Percentiles rank a stretch among this genome's conserved stretches.
phyloP scores from a whole-genome alignment of 352 stramenopile species.

The Phytophthora megakarya region DNA sequence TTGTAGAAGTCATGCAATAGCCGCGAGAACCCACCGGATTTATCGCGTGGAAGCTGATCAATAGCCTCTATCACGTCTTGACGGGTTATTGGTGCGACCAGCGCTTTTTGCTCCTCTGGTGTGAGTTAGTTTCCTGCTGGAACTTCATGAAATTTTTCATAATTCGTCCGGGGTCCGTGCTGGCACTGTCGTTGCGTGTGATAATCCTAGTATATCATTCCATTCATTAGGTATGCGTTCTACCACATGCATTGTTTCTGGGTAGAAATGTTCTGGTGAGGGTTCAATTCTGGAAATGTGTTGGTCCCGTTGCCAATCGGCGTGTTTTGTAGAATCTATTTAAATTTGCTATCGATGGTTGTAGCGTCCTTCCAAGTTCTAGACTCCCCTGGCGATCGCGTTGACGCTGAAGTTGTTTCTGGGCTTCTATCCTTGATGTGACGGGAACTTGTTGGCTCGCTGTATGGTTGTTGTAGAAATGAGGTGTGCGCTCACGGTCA shows the following conservation, averaged over 20 bases:
- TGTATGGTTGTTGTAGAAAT: too few relatives aligned
- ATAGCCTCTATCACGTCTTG: background rate
- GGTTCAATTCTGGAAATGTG: background rate
- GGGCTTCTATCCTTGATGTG: background rate
- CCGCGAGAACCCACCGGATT: background rate
- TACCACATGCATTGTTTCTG: background rate
- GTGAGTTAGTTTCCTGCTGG: background rate
- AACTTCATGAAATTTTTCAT: background rate
- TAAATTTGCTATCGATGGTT: background rate
- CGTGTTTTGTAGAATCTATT: slow-evolving; percentile 2
- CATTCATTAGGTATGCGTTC: slow-evolving; percentile 8
- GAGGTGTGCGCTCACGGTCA: background rate
- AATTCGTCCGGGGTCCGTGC: background rate
- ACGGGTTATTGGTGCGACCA: background rate
- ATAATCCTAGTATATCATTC: slow-evolving; percentile 6
- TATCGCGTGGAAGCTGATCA: background rate
- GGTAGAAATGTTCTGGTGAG: slow-evolving; percentile 2
- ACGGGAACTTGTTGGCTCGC: too few relatives aligned
- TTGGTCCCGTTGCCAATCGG: slow-evolving; percentile 4
- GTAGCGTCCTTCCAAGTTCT: background rate
- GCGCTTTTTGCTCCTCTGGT: background rate
- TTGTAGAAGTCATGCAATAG: slow-evolving; percentile 6
- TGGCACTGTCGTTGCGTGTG: background rate
- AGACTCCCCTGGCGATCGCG: background rate
- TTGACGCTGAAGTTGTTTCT: background rate